Percentiles rank a stretch among this genome's conserved stretches.
Evolutionary conservation across 345 rosid species (phyloP).

Genomic region (Laguncularia racemosa): DNA sequence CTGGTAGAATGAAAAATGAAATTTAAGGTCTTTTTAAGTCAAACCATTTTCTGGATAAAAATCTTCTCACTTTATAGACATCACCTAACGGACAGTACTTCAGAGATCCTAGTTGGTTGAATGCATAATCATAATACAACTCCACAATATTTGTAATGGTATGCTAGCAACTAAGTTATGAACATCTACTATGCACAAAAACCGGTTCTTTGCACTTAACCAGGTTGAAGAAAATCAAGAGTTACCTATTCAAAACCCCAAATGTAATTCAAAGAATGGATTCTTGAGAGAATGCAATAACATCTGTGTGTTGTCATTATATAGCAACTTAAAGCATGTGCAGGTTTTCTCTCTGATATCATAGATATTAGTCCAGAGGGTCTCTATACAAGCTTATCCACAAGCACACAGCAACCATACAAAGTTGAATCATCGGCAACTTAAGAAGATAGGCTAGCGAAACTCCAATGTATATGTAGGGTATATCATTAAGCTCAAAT

Average conservation of each 20-base stretch:
- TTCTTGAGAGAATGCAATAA: slow-evolving; percentile 90
- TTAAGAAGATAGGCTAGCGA: too few relatives aligned
- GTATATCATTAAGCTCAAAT: too few relatives aligned
- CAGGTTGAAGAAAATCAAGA: not conserved
- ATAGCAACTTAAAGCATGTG: slow-evolving; percentile 59
- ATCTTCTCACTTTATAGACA: too few relatives aligned
- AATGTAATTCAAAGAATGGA: slow-evolving; percentile 94
- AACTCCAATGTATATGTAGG: too few relatives aligned
- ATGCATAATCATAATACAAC: not conserved
- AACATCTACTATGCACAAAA: not conserved
- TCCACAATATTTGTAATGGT: too few relatives aligned
- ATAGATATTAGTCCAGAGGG: slow-evolving; percentile 91
- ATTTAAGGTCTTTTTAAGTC: too few relatives aligned
- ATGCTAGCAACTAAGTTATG: not conserved
- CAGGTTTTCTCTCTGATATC: slow-evolving; percentile 59
- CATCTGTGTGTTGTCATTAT: slow-evolving; percentile 85
- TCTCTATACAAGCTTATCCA: slow-evolving; percentile 80
- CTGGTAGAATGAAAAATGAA: too few relatives aligned
- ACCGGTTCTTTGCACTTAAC: too few relatives aligned
- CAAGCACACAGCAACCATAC: slow-evolving; percentile 87
- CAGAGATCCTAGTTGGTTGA: too few relatives aligned
- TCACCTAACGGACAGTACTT: too few relatives aligned
- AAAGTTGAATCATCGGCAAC: slow-evolving; percentile 91
- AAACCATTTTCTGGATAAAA: too few relatives aligned
- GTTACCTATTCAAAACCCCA: slow-evolving; percentile 79